A percentile compares a stretch with the other conserved stretches of the same genome.
phyloP scores from a whole-genome alignment of 23 red algal genomes.

The Gracilaria gracilis region DNA sequence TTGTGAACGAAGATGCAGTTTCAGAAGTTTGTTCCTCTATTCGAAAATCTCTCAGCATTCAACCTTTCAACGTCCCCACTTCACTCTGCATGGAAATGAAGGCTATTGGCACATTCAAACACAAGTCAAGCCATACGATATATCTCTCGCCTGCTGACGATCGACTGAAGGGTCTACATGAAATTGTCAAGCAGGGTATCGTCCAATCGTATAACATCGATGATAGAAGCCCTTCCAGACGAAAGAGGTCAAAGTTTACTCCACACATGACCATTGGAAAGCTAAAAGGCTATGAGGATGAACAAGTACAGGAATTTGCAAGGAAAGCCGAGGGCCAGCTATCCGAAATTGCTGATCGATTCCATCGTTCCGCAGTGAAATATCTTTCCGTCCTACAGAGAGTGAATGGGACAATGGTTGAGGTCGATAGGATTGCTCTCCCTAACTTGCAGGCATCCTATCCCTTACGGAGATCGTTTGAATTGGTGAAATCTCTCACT shows the following conservation, averaged over 20 bases:
- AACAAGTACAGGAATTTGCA: neutral
- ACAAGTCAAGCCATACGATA: constrained; percentile 10
- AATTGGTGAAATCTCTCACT: neutral
- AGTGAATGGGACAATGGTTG: neutral
- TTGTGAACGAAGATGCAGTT: neutral
- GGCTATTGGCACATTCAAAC: neutral
- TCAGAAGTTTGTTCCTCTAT: constrained; percentile 9
- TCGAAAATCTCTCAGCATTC: neutral
- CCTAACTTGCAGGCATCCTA: neutral
- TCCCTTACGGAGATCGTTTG: neutral
- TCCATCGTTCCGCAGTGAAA: neutral
- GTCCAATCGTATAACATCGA: neutral
- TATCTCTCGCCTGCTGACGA: neutral
- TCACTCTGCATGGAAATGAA: neutral
- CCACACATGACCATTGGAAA: constrained; percentile 23
- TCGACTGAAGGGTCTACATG: neutral
- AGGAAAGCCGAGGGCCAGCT: neutral
- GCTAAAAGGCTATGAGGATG: neutral
- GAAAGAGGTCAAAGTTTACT: neutral
- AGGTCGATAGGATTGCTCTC: neutral
- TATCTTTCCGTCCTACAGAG: neutral
- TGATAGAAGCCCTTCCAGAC: neutral
- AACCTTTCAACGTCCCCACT: neutral
- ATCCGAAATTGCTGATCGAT: neutral
- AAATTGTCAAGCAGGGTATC: neutral